Base-by-base conservation (phyloP, 2,329 filamentous ascomycete species). In the Fusarium sp. region DNA sequence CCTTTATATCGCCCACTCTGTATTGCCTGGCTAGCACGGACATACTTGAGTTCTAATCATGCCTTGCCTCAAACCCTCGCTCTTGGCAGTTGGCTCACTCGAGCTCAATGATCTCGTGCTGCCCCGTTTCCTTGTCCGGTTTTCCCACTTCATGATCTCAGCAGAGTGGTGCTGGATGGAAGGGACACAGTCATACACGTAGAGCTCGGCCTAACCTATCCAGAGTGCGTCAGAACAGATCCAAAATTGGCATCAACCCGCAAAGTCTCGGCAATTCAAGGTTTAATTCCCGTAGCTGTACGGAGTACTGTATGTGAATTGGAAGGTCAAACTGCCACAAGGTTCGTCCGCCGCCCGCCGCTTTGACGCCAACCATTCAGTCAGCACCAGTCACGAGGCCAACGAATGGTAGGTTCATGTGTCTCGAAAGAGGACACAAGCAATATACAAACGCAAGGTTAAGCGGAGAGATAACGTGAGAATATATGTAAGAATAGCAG, bases 201-300 rank as follows among this genome's bases (percentile, higher is more conserved):
- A 48, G 29, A 27, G 29, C 15, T 50, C 27, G n/a, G 25, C 33
- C 20, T 47, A 35, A 47, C 17, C 29, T 9, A 31, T 49, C 21
- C 31, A 37, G 18, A 49, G 23, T 54, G 41, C 54, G 46, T 39
- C 36, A 55, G 33, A 39, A 36, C 9, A 46, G n/a, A 27, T 41
- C 46, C 39, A 46, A 50, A 47, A 46, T 35, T 42, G 39, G 39
- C 37, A 52, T 23, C 52, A 25, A 23, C 37, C 15, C 46, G 29
- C 40, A 45, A 41, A 45, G 47, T 35, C 48, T 41, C 52, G 47
- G 58, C 63, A 62, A 61, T 54, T 45, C 58, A 64, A 71, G 54
- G 46, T 65, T 58, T 71, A 69, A 59, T 63, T 48, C 57, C 54
- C 55, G 42, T 58, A 41, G 36, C 14, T 42, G 29, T 31, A n/a